phyloP scores from a whole-genome alignment of 768 basidiomycete species.

The Trametes cubensis region DNA sequence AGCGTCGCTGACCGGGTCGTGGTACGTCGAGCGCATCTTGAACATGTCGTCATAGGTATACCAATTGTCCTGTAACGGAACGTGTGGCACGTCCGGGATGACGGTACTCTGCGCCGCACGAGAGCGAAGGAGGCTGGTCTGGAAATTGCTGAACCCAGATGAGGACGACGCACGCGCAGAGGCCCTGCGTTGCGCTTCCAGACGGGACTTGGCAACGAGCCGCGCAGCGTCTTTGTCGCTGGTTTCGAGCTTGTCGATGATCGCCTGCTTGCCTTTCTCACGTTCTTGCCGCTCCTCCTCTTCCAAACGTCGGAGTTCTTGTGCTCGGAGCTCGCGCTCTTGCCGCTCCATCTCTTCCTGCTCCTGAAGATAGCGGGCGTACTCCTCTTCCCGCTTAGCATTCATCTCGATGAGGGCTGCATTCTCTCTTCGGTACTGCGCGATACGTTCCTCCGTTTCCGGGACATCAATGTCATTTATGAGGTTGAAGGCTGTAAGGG shows the following conservation, averaged over 20 bases:
- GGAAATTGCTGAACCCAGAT: conserved; percentile 14
- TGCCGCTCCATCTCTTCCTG: conserved; percentile 80
- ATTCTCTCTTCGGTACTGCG: conserved; percentile 77
- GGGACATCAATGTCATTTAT: conserved; percentile 84
- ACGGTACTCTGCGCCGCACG: conserved; percentile 65
- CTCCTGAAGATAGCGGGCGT: conserved; percentile 68
- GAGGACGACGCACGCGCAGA: conserved; percentile 53
- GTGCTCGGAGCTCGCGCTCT: conserved; percentile 70
- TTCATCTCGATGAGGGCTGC: conserved; percentile 84
- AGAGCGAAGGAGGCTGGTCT: conserved; percentile 52
- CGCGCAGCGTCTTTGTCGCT: conserved; percentile 71
- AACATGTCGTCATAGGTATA: conserved; percentile 76
- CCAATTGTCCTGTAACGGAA: conserved; percentile 76
- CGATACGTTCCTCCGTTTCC: conserved; percentile 83
- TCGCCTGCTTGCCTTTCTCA: conserved; percentile 68
- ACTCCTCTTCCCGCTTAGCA: conserved; percentile 77
- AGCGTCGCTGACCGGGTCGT: conserved; percentile 75
- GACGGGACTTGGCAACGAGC: conserved; percentile 69
- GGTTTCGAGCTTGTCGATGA: conserved; percentile 82
- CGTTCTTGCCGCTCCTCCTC: conserved; percentile 78
- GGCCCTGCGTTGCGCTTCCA: conserved; percentile 62
- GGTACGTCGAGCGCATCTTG: conserved; percentile 56
- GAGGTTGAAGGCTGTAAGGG: conserved; percentile 83
- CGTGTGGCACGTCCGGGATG: conserved; percentile 80
- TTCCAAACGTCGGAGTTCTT: conserved; percentile 65